phyloP scores from a whole-genome alignment of 208 protist species.

The Jaenimonas drosophilae region DNA sequence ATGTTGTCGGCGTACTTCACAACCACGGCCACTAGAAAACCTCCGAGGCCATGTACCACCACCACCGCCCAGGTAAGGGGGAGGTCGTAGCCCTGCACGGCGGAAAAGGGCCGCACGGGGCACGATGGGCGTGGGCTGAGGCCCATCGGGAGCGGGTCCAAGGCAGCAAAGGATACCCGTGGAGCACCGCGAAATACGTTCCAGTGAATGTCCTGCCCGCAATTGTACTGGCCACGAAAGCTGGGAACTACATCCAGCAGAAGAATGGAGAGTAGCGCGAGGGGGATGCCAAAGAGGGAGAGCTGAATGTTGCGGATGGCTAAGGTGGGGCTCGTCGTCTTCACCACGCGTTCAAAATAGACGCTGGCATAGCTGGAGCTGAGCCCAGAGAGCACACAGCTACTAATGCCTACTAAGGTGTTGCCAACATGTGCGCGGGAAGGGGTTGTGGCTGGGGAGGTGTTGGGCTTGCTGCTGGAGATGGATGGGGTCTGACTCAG shows the following conservation, averaged over 20 bases:
- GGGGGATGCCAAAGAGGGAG: constrained; percentile 59
- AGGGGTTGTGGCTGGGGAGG: neutral
- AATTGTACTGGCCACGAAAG: constrained; percentile 9
- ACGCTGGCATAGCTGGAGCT: constrained; percentile 74
- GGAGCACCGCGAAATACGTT: constrained; percentile 16
- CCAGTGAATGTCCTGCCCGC: constrained; percentile 14
- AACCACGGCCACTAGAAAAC: constrained; percentile 67
- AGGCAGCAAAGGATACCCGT: neutral
- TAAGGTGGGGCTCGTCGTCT: constrained; percentile 50
- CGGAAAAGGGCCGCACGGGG: constrained; percentile 36
- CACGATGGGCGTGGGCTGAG: constrained; percentile 1
- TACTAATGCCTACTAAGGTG: constrained; percentile 28
- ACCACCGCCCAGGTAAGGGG: constrained; percentile 54
- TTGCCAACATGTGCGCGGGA: constrained; percentile 1
- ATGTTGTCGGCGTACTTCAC: constrained; percentile 87
- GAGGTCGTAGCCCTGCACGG: constrained; percentile 49
- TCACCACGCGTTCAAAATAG: constrained; percentile 82
- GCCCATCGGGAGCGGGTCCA: neutral
- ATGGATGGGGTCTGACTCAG: constrained; percentile 24
- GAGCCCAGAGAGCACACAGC: constrained; percentile 49
- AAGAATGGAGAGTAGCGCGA: constrained; percentile 45
- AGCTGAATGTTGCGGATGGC: constrained; percentile 80
- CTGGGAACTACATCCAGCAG: constrained; percentile 44
- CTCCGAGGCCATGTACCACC: constrained; percentile 60
- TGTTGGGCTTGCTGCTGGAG: neutral